phyloP scores from a whole-genome alignment of 345 rosid species.

The Moricandia arvensis region DNA sequence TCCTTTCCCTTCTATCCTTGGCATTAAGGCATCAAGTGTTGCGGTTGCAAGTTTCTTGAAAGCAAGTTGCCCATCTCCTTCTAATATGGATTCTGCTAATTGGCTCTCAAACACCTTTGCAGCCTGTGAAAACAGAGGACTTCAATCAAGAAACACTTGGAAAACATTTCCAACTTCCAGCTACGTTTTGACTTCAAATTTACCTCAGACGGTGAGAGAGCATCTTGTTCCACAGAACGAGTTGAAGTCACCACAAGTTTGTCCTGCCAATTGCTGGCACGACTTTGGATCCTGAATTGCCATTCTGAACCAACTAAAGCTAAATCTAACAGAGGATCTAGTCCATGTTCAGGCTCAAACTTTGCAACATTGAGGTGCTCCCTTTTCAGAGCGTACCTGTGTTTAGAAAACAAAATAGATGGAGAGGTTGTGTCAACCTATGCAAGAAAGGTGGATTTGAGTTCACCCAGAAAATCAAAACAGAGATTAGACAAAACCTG shows the following conservation, averaged over 20 bases:
- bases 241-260: slow-evolving; percentile 90
- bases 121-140: slow-evolving; percentile 50
- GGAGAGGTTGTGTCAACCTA: background rate
- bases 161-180: background rate
- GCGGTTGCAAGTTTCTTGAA: slow-evolving; percentile 97
- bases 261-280: slow-evolving; percentile 97
- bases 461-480: background rate
- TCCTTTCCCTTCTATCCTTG: slow-evolving; percentile 96
- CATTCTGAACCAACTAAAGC: slow-evolving; percentile 98
- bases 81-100: slow-evolving; percentile 94
- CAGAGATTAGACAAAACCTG: slow-evolving; percentile 53
- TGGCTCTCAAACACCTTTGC: slow-evolving; percentile 94
- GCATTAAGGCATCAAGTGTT: slow-evolving; percentile 90
- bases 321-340: slow-evolving; percentile 89
- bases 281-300: slow-evolving; percentile 95
- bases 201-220: slow-evolving; percentile 94
- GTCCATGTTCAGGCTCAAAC: slow-evolving; percentile 92
- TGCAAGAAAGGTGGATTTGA: slow-evolving; percentile 7
- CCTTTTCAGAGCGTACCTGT: slow-evolving; percentile 90
- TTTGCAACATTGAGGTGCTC: slow-evolving; percentile 92
- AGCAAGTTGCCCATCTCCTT: slow-evolving; percentile 96
- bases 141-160: background rate
- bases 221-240: slow-evolving; percentile 93
- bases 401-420: slow-evolving; percentile 32
- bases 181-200: slow-evolving; percentile 5